These are phyloP conservation scores for Salvia sclarea DNA, from an alignment of 305 asterid genomes.

Conservation along the genomic window DNA sequence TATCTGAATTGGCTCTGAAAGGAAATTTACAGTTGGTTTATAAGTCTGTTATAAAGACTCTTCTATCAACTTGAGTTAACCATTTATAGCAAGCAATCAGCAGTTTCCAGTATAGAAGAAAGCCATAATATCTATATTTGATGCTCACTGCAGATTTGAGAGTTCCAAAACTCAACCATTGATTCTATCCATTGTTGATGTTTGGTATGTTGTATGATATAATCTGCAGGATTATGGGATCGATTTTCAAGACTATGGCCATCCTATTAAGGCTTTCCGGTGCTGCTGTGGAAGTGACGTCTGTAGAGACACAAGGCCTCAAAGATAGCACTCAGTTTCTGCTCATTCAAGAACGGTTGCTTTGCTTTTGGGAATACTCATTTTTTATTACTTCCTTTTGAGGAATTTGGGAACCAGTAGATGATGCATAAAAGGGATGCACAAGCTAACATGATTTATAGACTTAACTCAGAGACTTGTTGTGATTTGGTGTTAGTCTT, in stretches of 20 bases:
- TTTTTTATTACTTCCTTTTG: neutral
- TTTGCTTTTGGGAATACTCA: neutral
- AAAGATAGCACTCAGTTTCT: slow-evolving; percentile 7
- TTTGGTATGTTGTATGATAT: neutral
- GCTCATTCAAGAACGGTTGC: slow-evolving; percentile 4
- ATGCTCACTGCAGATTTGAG: neutral
- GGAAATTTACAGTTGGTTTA: neutral
- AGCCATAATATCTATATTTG: neutral
- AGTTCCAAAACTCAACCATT: neutral
- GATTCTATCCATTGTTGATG: neutral
- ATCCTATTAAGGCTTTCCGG: slow-evolving; percentile 61
- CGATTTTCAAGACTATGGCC: slow-evolving; percentile 53
- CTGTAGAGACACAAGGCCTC: slow-evolving; percentile 48
- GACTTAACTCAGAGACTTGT: no score
- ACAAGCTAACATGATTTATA: neutral
- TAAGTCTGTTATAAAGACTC: neutral
- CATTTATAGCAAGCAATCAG: no score
- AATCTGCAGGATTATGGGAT: slow-evolving; percentile 60
- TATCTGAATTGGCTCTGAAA: no score
- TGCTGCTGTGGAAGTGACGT: slow-evolving; percentile 59
- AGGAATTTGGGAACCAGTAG: neutral
- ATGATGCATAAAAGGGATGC: no score
- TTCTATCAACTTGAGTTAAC: neutral
- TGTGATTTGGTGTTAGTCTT: neutral
- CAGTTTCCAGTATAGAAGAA: no score